A percentile compares a stretch with the other conserved stretches of the same genome.
phyloP scores from a whole-genome alignment of 2,329 filamentous ascomycete species.

The Arthroderma sp. region DNA sequence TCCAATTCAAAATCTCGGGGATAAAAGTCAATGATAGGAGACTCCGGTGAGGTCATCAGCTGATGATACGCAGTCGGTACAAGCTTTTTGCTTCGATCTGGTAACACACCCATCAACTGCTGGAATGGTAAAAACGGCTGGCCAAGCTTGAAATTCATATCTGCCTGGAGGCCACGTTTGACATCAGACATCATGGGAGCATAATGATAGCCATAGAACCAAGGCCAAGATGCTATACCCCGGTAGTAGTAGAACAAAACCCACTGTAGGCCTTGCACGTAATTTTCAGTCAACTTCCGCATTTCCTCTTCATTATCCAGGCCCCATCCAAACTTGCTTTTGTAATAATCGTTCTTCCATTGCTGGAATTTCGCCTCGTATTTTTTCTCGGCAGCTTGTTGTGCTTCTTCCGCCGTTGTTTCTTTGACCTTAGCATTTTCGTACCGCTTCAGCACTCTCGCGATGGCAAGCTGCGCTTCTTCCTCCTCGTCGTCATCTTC shows the following conservation, averaged over 20 bases:
- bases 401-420: constrained; percentile 61
- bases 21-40: constrained; percentile 96
- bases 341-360: constrained; percentile 94
- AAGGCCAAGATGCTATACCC: constrained; percentile 94
- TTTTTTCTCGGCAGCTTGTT: constrained; percentile 64
- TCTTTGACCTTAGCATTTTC: constrained; percentile 82
- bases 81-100: constrained; percentile 93
- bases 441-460: constrained; percentile 76
- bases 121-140: constrained; percentile 92
- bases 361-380: constrained; percentile 81
- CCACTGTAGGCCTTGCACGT: constrained; percentile 95
- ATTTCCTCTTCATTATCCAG: constrained; percentile 69
- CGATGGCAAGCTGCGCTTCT: constrained; percentile 68
- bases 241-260: constrained; percentile 97
- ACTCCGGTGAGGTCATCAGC: constrained; percentile 80
- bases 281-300: constrained; percentile 77
- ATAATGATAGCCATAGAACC: constrained; percentile 96
- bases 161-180: constrained; percentile 68
- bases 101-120: constrained; percentile 95
- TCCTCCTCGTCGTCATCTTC: constrained; percentile 66
- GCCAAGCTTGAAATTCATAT: constrained; percentile 85
- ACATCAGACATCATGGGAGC: constrained; percentile 96
- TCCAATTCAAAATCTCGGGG: constrained; percentile 92
- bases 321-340: constrained; percentile 80
- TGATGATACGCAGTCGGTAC: constrained; percentile 78